A percentile compares a stretch with the other conserved stretches of the same genome.
Evolutionary conservation across 2,329 filamentous ascomycete species (phyloP).

Genomic region (Ophiostoma ulmi): DNA sequence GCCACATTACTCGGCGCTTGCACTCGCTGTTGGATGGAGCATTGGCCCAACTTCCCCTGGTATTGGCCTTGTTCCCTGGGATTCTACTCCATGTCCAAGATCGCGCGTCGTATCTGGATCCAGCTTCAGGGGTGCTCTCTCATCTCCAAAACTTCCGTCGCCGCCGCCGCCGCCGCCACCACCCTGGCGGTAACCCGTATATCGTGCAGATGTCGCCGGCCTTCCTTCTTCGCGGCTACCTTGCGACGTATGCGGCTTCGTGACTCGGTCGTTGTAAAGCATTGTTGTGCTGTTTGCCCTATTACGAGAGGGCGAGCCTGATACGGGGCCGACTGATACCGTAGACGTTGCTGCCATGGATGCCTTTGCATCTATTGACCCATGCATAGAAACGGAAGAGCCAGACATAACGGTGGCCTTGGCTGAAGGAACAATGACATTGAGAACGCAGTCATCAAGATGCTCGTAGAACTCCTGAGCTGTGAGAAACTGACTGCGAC

Average conservation of each 20-base stretch:
- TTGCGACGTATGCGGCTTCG: not conserved
- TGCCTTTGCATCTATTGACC: not conserved
- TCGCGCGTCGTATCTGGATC: not conserved
- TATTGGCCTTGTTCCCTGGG: not conserved
- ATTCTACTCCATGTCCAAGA: not conserved
- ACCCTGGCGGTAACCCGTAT: not conserved
- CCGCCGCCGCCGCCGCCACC: not conserved
- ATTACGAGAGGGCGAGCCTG: not conserved
- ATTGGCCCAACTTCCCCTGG: not conserved
- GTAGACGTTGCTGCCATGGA: not conserved
- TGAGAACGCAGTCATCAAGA: constrained; percentile 70
- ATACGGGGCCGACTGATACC: not conserved
- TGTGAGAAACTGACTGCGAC: constrained; percentile 82
- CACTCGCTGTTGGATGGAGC: not conserved
- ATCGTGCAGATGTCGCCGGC: not conserved
- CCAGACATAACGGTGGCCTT: constrained; percentile 49
- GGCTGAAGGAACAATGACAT: constrained; percentile 61
- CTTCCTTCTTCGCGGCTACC: not conserved
- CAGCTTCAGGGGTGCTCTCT: not conserved
- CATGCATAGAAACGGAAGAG: not conserved
- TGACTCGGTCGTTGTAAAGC: not conserved
- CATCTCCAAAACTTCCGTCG: not conserved
- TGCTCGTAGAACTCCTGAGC: constrained; percentile 99
- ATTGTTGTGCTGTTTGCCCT: not conserved
- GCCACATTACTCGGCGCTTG: not conserved